Base-by-base conservation (phyloP, 1,139 yeast genomes). In the Kodamaea alishanica region DNA sequence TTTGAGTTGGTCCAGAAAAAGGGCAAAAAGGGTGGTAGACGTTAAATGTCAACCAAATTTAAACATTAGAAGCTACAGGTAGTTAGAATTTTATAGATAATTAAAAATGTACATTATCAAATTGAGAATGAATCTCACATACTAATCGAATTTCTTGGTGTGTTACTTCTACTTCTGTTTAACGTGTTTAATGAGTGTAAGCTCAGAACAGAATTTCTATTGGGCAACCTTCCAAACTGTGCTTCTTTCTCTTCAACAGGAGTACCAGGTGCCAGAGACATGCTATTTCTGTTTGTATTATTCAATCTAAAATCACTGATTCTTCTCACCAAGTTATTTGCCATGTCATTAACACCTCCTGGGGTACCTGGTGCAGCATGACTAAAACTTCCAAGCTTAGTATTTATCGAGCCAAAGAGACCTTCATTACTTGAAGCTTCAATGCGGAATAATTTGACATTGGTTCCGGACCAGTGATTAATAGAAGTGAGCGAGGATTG, bases 1-100 rank as follows among this genome's bases (percentile, higher is more conserved):
- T 90, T 90, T 55, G 92, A 89, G 51, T 63, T 89, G 45, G 97
- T 90, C 7, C 88, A 82, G 53, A 80, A 75, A 54, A 81, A 75
- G 54, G 80, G 83, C 23, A 74, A 72, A 57, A 66, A 66, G 56
- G 42, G 50, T 22, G 51, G 44, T 47, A 47, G 20, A 15, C 20
- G 20, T 15, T 15, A 15, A 15, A 6, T 7, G 28, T 33, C 28
- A 6, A 24, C 12, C 27, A 28, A 11, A 29, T 28, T 15, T 15
- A 15, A 15, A 15, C 20, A 15, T 15, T 15, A 15, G 4, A 15
- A 15, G 20, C 20, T 15, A 15, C 20, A 15, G 20, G 30, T 36
- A 37, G 8, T 12, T 24, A 12, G 31, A 11, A 23, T 31, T 34
- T 33, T 10, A 10, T 31, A 26, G 8, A 24, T 22, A 11, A 25